phyloP scores from a whole-genome alignment of 495 filamentous ascomycete genomes.

The Amniculicola lignicola region DNA sequence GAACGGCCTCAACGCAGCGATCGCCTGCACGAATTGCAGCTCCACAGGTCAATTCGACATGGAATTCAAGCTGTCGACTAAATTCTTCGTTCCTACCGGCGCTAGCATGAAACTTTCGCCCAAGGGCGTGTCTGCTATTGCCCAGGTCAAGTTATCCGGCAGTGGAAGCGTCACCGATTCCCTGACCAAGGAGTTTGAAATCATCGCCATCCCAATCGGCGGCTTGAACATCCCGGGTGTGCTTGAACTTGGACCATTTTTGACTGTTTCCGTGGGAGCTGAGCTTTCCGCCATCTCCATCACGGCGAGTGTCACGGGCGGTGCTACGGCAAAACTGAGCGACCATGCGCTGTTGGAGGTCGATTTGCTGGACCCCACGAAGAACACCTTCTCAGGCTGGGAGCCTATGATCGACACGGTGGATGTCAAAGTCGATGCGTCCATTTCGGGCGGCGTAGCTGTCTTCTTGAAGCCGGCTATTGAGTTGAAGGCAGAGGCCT shows the following conservation, averaged over 20 bases:
- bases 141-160: conserved; percentile 34
- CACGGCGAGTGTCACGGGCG: conserved; percentile 34
- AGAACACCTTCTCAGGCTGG: conserved; percentile 39
- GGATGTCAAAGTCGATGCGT: conserved; percentile 36
- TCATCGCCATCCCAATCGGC: conserved; percentile 39
- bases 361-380: conserved; percentile 36
- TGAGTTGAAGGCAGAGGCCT: conserved; percentile 34
- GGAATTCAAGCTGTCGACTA: conserved; percentile 38
- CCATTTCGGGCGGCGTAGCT: conserved; percentile 31
- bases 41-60: conserved; percentile 43
- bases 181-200: conserved; percentile 27
- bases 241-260: conserved; percentile 41
- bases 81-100: conserved; percentile 33
- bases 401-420: conserved; percentile 32
- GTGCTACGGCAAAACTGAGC: conserved; percentile 31
- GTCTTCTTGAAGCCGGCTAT: conserved; percentile 37
- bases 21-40: conserved; percentile 37
- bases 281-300: conserved; percentile 36
- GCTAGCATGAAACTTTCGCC: conserved; percentile 36
- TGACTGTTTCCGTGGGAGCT: conserved; percentile 39
- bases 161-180: conserved; percentile 32
- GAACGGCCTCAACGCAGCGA: conserved; percentile 21
- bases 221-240: conserved; percentile 40
- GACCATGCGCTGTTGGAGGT: conserved; percentile 39
- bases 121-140: conserved; percentile 36